phyloP scores from a whole-genome alignment of 192 early-diverging fungal genomes.

The Linnemannia zychae region DNA sequence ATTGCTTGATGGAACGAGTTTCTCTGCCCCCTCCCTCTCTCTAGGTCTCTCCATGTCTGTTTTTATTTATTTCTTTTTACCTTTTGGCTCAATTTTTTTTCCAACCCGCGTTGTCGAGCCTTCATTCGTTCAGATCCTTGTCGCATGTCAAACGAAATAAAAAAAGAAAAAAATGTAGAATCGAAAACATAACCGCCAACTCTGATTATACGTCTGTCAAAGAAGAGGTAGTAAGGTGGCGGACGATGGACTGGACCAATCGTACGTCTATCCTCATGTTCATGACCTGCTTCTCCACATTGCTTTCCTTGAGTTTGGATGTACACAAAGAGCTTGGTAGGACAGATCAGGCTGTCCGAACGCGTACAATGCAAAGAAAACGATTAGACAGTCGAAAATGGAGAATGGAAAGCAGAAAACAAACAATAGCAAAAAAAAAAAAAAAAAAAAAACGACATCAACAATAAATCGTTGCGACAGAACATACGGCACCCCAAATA shows the following conservation, averaged over 20 bases:
- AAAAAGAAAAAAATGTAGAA: background rate
- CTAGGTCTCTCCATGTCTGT: no score
- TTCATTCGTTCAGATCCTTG: background rate
- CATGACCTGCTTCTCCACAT: background rate
- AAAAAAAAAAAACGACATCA: background rate
- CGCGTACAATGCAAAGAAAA: background rate
- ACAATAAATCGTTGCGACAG: background rate
- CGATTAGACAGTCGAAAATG: background rate
- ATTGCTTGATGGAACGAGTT: no score
- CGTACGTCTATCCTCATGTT: background rate
- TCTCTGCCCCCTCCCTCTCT: no score
- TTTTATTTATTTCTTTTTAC: background rate
- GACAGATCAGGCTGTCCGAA: background rate
- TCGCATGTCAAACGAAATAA: background rate
- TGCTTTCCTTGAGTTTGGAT: background rate
- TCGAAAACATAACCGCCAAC: background rate
- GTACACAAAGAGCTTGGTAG: background rate
- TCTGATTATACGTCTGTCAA: background rate
- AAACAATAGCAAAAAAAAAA: constrained; percentile 11
- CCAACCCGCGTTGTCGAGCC: background rate
- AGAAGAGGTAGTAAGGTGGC: background rate
- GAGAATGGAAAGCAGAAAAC: background rate
- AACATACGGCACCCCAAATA: background rate
- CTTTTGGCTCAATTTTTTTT: background rate
- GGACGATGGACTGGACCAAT: background rate